Conservation (phyloP, 1,284 basidiomycete genomes). For the Leccinum huronense region DNA sequence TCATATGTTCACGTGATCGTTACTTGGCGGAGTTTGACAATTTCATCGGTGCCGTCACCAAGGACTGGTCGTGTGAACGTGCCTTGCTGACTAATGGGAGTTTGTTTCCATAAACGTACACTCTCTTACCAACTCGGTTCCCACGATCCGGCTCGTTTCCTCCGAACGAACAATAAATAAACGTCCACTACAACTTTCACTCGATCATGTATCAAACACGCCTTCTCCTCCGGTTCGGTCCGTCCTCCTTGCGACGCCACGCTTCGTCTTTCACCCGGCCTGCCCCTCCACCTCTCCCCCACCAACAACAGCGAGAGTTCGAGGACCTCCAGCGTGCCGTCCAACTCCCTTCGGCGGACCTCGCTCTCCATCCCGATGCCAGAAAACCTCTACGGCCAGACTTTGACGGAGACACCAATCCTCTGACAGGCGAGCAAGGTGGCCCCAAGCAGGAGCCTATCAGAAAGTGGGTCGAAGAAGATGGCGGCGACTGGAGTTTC, state of each 20-base stretch:
- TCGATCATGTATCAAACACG: neutral
- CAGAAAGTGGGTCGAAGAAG: slow-evolving; percentile 49
- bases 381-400: slow-evolving; percentile 55
- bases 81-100: slow-evolving; percentile 4
- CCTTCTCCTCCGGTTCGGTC: neutral
- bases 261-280: slow-evolving; percentile 50
- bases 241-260: slow-evolving; percentile 8
- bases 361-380: slow-evolving; percentile 66
- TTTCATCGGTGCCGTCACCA: slow-evolving; percentile 17
- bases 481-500: slow-evolving; percentile 78
- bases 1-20: slow-evolving; percentile 19
- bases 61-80: slow-evolving; percentile 8
- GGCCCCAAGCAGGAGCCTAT: slow-evolving; percentile 79
- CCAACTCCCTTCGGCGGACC: slow-evolving; percentile 38
- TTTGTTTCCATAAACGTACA: neutral
- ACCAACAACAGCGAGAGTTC: slow-evolving; percentile 70
- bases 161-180: neutral
- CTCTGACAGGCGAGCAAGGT: slow-evolving; percentile 69
- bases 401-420: slow-evolving; percentile 74
- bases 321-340: slow-evolving; percentile 67
- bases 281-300: slow-evolving; percentile 67
- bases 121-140: neutral
- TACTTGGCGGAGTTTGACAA: slow-evolving; percentile 16
- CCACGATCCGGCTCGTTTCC: neutral
- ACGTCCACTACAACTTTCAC: neutral